Evolutionary conservation across 345 rosid genomes (phyloP).

Genomic region (Theobroma cacao): DNA sequence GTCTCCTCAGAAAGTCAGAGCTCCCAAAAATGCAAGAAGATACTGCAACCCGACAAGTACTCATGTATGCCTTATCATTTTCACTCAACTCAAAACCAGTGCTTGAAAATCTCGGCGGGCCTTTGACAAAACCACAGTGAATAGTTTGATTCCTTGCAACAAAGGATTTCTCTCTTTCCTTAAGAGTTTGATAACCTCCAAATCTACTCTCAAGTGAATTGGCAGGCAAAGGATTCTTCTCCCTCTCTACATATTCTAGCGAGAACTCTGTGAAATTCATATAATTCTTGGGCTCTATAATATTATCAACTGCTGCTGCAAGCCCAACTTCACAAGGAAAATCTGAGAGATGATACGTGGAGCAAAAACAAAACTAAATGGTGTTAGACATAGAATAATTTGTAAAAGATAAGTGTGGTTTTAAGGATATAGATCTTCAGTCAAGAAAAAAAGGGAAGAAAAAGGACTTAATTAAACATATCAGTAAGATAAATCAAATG

Average conservation of each 20-base stretch:
- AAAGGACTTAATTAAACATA: background rate
- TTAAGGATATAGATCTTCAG: conserved; percentile 5
- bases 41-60: conserved; percentile 62
- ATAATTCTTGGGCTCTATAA: conserved; percentile 50
- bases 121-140: conserved; percentile 87
- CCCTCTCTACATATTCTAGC: conserved; percentile 48
- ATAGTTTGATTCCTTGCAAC: conserved; percentile 60
- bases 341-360: conserved; percentile 42
- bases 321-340: conserved; percentile 61
- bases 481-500: background rate
- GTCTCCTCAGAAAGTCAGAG: conserved; percentile 90
- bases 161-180: conserved; percentile 75
- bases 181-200: conserved; percentile 81
- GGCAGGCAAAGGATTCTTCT: conserved; percentile 30
- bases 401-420: background rate
- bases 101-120: conserved; percentile 40
- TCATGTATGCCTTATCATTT: conserved; percentile 68
- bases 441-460: background rate
- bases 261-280: conserved; percentile 54
- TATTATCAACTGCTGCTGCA: conserved; percentile 44
- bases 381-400: conserved; percentile 6
- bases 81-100: conserved; percentile 66
- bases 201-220: conserved; percentile 47
- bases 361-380: background rate
- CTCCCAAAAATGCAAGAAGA: conserved; percentile 96